These are phyloP conservation scores for Metarhizium humberi DNA, from an alignment of 2,329 filamentous ascomycete genomes.

Conservation along the genomic window DNA sequence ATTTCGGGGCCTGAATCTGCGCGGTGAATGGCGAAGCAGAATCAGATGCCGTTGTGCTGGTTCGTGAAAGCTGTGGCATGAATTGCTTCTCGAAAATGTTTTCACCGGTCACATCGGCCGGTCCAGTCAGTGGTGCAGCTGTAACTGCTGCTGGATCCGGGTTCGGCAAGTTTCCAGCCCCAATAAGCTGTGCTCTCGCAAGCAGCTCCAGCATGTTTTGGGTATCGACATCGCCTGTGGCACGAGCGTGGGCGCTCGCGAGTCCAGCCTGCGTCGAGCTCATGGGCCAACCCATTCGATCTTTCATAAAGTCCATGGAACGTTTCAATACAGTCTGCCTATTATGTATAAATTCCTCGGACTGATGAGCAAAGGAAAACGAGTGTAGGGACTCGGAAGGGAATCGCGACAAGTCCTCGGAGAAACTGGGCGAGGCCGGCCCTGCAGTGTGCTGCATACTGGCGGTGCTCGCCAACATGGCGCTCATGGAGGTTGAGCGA, in stretches of 20 bases:
- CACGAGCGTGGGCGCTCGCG: constrained; percentile 72
- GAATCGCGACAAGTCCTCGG: constrained; percentile 85
- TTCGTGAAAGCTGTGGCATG: constrained; percentile 41
- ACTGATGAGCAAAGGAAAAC: constrained; percentile 94
- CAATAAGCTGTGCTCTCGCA: constrained; percentile 70
- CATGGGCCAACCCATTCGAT: constrained; percentile 72
- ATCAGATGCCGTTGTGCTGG: constrained; percentile 33
- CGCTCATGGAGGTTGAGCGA: constrained; percentile 62
- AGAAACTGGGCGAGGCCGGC: constrained; percentile 64
- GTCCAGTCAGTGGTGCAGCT: constrained; percentile 64
- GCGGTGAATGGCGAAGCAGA: constrained; percentile 22
- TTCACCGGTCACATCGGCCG: constrained; percentile 59
- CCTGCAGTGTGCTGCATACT: constrained; percentile 48
- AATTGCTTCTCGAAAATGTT: constrained; percentile 87
- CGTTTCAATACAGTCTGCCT: constrained; percentile 89
- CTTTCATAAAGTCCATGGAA: constrained; percentile 93
- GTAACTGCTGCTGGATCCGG: constrained; percentile 27
- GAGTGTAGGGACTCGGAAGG: constrained; percentile 94
- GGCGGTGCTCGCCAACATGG: constrained; percentile 49
- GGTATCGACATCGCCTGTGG: constrained; percentile 74
- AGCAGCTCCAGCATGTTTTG: constrained; percentile 88
- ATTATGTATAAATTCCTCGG: constrained; percentile 83
- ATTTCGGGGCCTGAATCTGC: constrained; percentile 11
- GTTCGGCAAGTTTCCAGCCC: constrained; percentile 51
- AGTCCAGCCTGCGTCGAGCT: constrained; percentile 61